phyloP scores from a whole-genome alignment of 2,329 filamentous ascomycete species.

The Scedosporium aurantiacum region DNA sequence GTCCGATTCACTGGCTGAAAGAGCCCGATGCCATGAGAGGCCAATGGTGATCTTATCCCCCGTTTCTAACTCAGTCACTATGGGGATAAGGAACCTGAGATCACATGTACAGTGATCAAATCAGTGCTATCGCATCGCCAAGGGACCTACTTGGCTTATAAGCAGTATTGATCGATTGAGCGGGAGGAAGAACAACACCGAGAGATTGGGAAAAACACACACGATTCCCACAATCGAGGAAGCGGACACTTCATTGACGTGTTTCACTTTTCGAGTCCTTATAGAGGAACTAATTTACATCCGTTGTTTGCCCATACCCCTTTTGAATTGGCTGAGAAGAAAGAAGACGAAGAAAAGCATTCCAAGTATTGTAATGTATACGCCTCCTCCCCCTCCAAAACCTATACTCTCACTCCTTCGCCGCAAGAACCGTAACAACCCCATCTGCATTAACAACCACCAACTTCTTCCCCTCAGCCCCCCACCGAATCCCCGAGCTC shows the following conservation, averaged over 20 bases:
- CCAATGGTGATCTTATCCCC: too few species aligned
- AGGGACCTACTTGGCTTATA: too few species aligned
- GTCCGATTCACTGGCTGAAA: too few species aligned
- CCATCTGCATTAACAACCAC: constrained; percentile 67
- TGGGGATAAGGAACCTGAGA: too few species aligned
- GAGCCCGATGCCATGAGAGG: too few species aligned
- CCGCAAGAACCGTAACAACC: constrained; percentile 57
- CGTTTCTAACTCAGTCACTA: too few species aligned
- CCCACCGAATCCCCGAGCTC: constrained; percentile 68
- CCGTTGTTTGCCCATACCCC: constrained; percentile 1
- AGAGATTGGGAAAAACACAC: too few species aligned
- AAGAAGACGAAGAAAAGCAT: not conserved
- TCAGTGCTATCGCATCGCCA: too few species aligned
- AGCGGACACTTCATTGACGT: constrained; percentile 3
- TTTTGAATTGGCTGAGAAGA: not conserved
- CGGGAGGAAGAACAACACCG: too few species aligned
- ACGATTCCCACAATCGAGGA: too few species aligned
- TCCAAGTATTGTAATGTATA: not conserved
- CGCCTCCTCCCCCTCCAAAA: not conserved
- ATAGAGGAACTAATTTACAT: not conserved
- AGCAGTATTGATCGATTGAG: too few species aligned
- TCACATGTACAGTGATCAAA: too few species aligned
- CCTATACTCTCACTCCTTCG: constrained; percentile 29
- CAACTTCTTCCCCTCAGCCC: constrained; percentile 60
- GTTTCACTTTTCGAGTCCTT: constrained; percentile 1